Conservation (phyloP, 2,329 filamentous ascomycete genomes). For the Shiraia sp. region DNA sequence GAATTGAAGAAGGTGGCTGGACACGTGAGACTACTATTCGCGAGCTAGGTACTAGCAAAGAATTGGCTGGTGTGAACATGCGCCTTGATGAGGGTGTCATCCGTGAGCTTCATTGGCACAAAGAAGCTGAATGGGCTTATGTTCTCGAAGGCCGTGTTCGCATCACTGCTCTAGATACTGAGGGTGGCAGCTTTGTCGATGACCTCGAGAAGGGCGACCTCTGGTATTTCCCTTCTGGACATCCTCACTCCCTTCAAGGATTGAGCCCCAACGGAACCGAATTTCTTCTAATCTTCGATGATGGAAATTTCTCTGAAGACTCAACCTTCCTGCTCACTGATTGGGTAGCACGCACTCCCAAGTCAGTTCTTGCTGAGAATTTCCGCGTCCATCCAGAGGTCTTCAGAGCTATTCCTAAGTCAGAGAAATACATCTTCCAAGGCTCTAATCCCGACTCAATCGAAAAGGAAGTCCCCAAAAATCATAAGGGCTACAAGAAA, state of each 20-base stretch:
- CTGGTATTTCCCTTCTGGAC: conserved; percentile 79
- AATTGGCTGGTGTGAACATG: conserved; percentile 79
- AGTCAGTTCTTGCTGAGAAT: conserved; percentile 73
- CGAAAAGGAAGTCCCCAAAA: conserved; percentile 64
- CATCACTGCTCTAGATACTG: conserved; percentile 73
- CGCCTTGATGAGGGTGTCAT: conserved; percentile 72
- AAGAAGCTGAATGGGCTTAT: conserved; percentile 78
- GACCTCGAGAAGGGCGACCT: conserved; percentile 76
- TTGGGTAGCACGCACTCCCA: conserved; percentile 74
- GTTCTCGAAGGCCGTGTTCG: conserved; percentile 72
- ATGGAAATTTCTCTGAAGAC: conserved; percentile 63
- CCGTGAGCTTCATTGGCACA: conserved; percentile 80
- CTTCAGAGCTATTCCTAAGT: conserved; percentile 67
- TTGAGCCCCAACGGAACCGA: conserved; percentile 67
- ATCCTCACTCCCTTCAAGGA: conserved; percentile 77
- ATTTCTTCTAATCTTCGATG: conserved; percentile 66
- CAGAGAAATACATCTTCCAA: conserved; percentile 78
- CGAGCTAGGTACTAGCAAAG: conserved; percentile 67
- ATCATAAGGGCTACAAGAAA: conserved; percentile 64
- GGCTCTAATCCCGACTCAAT: conserved; percentile 68
- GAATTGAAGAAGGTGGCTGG: conserved; percentile 73
- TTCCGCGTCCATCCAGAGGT: conserved; percentile 73
- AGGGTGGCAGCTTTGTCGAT: conserved; percentile 77
- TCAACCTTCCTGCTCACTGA: conserved; percentile 75
- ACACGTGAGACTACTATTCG: conserved; percentile 72